A percentile compares a stretch with the other conserved stretches of the same genome.
Conservation (phyloP, 805 yeast species). For the Vanderwaltozyma tropicalis region DNA sequence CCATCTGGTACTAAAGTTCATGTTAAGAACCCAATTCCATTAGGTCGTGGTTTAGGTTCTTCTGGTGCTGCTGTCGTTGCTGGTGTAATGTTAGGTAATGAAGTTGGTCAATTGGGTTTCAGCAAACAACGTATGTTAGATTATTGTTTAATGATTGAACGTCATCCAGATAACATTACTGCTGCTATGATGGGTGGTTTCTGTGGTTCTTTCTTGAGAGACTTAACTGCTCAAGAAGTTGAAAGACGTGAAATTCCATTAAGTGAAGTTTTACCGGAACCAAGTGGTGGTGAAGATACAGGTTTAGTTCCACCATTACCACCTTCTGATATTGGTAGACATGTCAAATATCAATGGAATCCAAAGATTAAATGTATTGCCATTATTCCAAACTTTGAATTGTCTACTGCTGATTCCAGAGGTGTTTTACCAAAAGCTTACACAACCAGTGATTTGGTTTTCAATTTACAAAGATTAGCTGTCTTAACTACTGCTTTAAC, state of each 20-base stretch:
- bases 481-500: slow-evolving; percentile 87
- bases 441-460: slow-evolving; percentile 71
- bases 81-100: slow-evolving; percentile 85
- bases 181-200: slow-evolving; percentile 99
- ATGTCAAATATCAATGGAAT: slow-evolving; percentile 77
- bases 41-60: slow-evolving; percentile 95
- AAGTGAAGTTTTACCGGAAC: slow-evolving; percentile 71
- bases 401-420: slow-evolving; percentile 84
- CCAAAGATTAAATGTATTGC: slow-evolving; percentile 77
- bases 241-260: slow-evolving; percentile 75
- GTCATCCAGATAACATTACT: slow-evolving; percentile 96
- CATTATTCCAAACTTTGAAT: slow-evolving; percentile 88
- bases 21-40: slow-evolving; percentile 84
- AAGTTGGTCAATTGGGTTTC: slow-evolving; percentile 62
- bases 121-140: slow-evolving; percentile 79
- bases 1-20: slow-evolving; percentile 76
- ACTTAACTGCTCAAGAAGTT: slow-evolving; percentile 59
- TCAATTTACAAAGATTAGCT: slow-evolving; percentile 88
- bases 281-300: slow-evolving; percentile 59
- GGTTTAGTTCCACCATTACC: slow-evolving; percentile 71
- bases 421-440: slow-evolving; percentile 79
- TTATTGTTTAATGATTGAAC: slow-evolving; percentile 91
- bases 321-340: slow-evolving; percentile 79
- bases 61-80: slow-evolving; percentile 98
- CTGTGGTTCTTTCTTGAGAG: slow-evolving; percentile 88